Percentiles rank a stretch among this genome's conserved stretches.
Conservation (phyloP, 1,139 yeast genomes). For the Debaryomyces coudertii region DNA sequence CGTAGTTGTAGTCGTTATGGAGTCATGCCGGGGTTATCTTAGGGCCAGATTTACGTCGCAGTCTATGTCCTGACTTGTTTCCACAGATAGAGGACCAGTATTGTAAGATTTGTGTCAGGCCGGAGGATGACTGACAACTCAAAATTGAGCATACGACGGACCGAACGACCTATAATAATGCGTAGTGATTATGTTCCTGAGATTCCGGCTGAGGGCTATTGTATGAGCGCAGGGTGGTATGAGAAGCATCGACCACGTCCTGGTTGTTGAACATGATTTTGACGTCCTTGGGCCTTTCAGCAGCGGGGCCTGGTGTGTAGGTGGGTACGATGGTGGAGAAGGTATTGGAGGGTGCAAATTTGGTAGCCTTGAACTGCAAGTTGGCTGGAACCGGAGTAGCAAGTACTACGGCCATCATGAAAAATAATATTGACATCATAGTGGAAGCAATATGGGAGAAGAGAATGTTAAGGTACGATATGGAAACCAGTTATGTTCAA, state of each 20-base stretch:
- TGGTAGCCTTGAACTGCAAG: conserved; percentile 22
- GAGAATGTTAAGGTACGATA: neutral
- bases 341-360: conserved; percentile 14
- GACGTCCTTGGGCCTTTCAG: conserved; percentile 8
- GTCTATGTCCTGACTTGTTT: neutral
- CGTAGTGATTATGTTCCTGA: conserved; percentile 1
- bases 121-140: neutral
- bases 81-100: no score
- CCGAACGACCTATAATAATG: neutral
- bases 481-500: neutral
- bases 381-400: conserved; percentile 34
- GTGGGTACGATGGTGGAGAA: conserved; percentile 25
- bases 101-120: neutral
- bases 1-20: neutral
- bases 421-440: neutral
- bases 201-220: neutral
- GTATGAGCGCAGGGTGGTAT: neutral
- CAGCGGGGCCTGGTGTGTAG: conserved; percentile 21
- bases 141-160: neutral
- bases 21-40: neutral
- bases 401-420: conserved; percentile 4
- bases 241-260: conserved; percentile 13
- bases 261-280: conserved; percentile 20
- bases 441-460: neutral
- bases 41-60: neutral